A percentile compares a stretch with the other conserved stretches of the same genome.
These are phyloP conservation scores for Cupressus sempervirens DNA, from an alignment of 75 land plant genomes.

Conservation along the genomic window DNA sequence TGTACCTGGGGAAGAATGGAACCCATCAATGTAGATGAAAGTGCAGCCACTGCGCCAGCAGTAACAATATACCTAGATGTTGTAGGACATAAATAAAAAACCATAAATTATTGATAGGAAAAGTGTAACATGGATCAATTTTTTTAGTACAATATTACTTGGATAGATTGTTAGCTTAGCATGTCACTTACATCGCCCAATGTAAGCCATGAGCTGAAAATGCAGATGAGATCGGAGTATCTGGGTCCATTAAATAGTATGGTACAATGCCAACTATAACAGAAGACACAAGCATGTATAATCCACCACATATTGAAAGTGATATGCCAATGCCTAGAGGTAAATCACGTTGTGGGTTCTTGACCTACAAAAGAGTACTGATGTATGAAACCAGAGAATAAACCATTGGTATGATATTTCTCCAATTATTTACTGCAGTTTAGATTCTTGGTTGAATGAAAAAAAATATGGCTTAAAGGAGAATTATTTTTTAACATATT, in stretches of 20 bases:
- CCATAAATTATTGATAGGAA: not conserved
- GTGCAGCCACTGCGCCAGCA: conserved; percentile 85
- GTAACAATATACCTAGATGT: conserved; percentile 69
- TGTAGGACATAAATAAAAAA: not conserved
- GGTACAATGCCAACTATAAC: conserved; percentile 96
- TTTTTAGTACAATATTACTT: not conserved
- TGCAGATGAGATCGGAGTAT: conserved; percentile 96
- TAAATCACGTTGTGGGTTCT: conserved; percentile 90
- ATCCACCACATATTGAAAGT: conserved; percentile 65
- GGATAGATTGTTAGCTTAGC: not conserved
- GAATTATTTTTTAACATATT: not conserved
- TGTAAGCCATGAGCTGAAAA: conserved; percentile 79
- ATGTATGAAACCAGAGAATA: not conserved
- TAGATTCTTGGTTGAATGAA: not conserved
- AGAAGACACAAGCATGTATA: conserved; percentile 91
- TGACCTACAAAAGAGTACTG: conserved; percentile 57
- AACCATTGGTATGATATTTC: not conserved
- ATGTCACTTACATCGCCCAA: conserved; percentile 84
- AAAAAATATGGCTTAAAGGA: not conserved
- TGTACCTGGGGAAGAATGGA: conserved; percentile 92
- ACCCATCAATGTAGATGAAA: conserved; percentile 94
- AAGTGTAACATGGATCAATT: not conserved
- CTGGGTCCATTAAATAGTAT: conserved; percentile 80
- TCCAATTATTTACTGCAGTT: not conserved
- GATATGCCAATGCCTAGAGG: conserved; percentile 86